A percentile compares a stretch with the other conserved stretches of the same genome.
phyloP scores from a whole-genome alignment of 1,284 basidiomycete species.

The Ustilago vetiveriae region DNA sequence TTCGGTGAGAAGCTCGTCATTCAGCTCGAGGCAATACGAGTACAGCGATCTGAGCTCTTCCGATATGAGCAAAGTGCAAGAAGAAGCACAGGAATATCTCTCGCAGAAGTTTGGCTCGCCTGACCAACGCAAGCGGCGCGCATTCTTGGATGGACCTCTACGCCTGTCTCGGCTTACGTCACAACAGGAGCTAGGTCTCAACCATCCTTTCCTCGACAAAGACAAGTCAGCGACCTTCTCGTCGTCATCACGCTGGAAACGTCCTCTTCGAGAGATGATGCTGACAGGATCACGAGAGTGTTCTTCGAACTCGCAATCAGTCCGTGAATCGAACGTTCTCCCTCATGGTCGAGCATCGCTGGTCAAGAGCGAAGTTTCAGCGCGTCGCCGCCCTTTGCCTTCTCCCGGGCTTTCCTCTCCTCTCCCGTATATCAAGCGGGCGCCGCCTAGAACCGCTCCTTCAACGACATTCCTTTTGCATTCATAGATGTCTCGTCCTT shows the following conservation, averaged over 20 bases:
- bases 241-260: neutral
- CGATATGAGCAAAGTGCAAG: constrained; percentile 28
- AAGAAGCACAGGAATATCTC: constrained; percentile 25
- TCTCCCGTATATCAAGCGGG: constrained; percentile 30
- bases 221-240: too few species aligned
- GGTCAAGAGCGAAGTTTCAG: neutral
- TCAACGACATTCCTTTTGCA: neutral
- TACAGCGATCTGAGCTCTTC: constrained; percentile 6
- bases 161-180: neutral
- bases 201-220: neutral
- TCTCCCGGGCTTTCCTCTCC: constrained; percentile 9
- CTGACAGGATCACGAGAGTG: neutral
- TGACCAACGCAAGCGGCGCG: neutral
- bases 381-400: neutral
- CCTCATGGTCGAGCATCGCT: neutral
- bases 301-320: neutral
- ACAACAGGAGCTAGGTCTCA: neutral
- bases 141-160: neutral
- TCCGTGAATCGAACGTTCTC: neutral
- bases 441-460: constrained; percentile 5
- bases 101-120: constrained; percentile 5
- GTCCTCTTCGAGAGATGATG: neutral
- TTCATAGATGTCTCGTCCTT: neutral
- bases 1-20: neutral
- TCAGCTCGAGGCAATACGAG: constrained; percentile 20